A percentile compares a stretch with the other conserved stretches of the same genome.
These are phyloP conservation scores for Neonectria ditissima DNA, from an alignment of 2,329 filamentous ascomycete species.

Conservation along the genomic window DNA sequence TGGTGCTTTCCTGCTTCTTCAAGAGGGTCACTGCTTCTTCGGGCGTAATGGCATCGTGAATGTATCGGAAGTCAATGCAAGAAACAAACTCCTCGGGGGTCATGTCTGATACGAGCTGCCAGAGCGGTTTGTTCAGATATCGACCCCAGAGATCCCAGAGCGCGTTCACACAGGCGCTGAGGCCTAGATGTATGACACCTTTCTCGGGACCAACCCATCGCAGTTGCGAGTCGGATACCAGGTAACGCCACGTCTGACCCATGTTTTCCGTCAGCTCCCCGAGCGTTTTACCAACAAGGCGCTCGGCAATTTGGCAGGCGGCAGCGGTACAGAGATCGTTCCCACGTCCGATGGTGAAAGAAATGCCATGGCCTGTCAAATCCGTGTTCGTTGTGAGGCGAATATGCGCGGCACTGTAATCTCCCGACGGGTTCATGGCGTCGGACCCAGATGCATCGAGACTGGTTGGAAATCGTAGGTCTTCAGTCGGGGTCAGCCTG, in stretches of 20 bases:
- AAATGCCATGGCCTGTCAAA: slow-evolving; percentile 82
- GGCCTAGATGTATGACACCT: slow-evolving; percentile 90
- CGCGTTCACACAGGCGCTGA: slow-evolving; percentile 89
- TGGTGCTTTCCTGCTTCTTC: slow-evolving; percentile 49
- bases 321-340: slow-evolving; percentile 93
- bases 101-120: slow-evolving; percentile 91
- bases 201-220: slow-evolving; percentile 96
- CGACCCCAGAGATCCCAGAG: slow-evolving; percentile 96
- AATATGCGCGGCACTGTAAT: slow-evolving; percentile 93
- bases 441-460: slow-evolving; percentile 96
- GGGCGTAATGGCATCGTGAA: slow-evolving; percentile 67
- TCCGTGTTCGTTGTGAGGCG: slow-evolving; percentile 84
- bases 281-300: slow-evolving; percentile 80
- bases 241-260: slow-evolving; percentile 89
- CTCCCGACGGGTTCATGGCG: slow-evolving; percentile 94
- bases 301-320: slow-evolving; percentile 74
- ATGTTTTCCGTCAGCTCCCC: slow-evolving; percentile 81
- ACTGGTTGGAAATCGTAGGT: slow-evolving; percentile 84
- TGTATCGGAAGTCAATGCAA: no score
- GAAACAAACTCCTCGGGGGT: slow-evolving; percentile 74
- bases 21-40: slow-evolving; percentile 59
- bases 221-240: slow-evolving; percentile 88
- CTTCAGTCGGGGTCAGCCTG: slow-evolving; percentile 77
- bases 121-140: slow-evolving; percentile 85
- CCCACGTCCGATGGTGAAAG: slow-evolving; percentile 88